Evolutionary conservation across 345 rosid species (phyloP).

Genomic region (Acer campestre): DNA sequence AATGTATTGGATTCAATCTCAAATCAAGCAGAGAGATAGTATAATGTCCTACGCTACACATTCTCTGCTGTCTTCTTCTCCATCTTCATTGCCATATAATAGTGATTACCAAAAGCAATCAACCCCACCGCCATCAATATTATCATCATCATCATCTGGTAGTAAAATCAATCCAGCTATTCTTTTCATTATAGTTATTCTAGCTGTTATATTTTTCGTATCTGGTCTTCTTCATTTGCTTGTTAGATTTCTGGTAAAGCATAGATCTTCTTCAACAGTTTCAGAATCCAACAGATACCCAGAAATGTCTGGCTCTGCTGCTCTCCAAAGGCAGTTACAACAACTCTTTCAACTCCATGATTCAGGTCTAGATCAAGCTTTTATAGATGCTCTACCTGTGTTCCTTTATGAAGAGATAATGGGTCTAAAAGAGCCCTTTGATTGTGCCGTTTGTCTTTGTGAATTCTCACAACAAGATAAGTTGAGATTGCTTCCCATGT

Average conservation of each 20-base stretch:
- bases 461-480: slow-evolving; percentile 73
- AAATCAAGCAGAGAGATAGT: slow-evolving; percentile 31
- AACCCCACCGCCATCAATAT: slow-evolving; percentile 22
- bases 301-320: slow-evolving; percentile 63
- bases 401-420: slow-evolving; percentile 69
- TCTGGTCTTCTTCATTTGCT: slow-evolving; percentile 74
- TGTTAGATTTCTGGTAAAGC: slow-evolving; percentile 58
- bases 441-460: slow-evolving; percentile 87
- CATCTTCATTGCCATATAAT: slow-evolving; percentile 33
- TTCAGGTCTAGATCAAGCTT: slow-evolving; percentile 88
- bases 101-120: slow-evolving; percentile 36
- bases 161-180: slow-evolving; percentile 63
- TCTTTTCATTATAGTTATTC: slow-evolving; percentile 60
- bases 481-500: slow-evolving; percentile 77
- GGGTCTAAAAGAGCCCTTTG: slow-evolving; percentile 82
- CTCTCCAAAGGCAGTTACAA: slow-evolving; percentile 77
- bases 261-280: slow-evolving; percentile 52
- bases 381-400: slow-evolving; percentile 83
- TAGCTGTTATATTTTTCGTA: slow-evolving; percentile 64
- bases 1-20: slow-evolving; percentile 44
- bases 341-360: slow-evolving; percentile 93
- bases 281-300: slow-evolving; percentile 56
- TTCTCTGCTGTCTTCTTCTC: slow-evolving; percentile 37
- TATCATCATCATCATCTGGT: slow-evolving; percentile 37
- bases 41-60: slow-evolving; percentile 24